phyloP scores from a whole-genome alignment of 805 yeast genomes.

The Starmera quercuum region DNA sequence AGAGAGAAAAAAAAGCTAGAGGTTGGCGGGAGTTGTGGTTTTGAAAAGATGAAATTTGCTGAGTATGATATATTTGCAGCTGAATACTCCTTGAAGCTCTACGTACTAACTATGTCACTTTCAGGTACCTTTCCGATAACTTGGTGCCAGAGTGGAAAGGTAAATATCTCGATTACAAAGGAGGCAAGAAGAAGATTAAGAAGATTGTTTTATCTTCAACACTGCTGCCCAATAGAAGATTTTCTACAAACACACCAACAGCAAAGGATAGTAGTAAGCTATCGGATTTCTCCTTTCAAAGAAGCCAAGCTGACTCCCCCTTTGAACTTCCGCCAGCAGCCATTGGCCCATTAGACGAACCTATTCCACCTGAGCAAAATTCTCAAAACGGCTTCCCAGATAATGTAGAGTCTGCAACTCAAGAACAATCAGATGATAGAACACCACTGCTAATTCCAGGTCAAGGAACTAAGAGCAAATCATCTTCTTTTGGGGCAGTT shows the following conservation, averaged over 20 bases:
- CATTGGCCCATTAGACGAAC: slow-evolving; percentile 3
- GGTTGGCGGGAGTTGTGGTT: background rate
- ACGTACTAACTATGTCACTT: background rate
- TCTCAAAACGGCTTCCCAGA: background rate
- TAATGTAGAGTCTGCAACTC: background rate
- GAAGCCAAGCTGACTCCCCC: background rate
- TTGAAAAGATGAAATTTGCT: slow-evolving; percentile 14
- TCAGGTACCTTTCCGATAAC: slow-evolving; percentile 3
- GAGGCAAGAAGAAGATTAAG: slow-evolving; percentile 23
- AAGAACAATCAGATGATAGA: slow-evolving; percentile 10
- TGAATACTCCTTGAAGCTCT: background rate
- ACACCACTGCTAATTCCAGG: slow-evolving; percentile 15
- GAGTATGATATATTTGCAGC: background rate
- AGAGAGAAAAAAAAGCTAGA: background rate
- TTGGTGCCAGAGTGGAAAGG: slow-evolving; percentile 74
- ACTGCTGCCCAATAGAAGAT: background rate
- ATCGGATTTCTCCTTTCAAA: background rate
- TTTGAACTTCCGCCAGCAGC: slow-evolving; percentile 9
- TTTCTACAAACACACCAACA: slow-evolving; percentile 1
- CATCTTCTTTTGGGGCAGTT: too few relatives aligned
- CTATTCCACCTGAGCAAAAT: background rate
- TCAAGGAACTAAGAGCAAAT: background rate
- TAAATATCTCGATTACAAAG: slow-evolving; percentile 67
- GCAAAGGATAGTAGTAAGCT: background rate
- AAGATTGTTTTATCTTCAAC: slow-evolving; percentile 14